Percentiles rank a stretch among this genome's conserved stretches.
These are phyloP conservation scores for Paraphoma sp. DNA, from an alignment of 2,329 filamentous ascomycete genomes.

Conservation along the genomic window DNA sequence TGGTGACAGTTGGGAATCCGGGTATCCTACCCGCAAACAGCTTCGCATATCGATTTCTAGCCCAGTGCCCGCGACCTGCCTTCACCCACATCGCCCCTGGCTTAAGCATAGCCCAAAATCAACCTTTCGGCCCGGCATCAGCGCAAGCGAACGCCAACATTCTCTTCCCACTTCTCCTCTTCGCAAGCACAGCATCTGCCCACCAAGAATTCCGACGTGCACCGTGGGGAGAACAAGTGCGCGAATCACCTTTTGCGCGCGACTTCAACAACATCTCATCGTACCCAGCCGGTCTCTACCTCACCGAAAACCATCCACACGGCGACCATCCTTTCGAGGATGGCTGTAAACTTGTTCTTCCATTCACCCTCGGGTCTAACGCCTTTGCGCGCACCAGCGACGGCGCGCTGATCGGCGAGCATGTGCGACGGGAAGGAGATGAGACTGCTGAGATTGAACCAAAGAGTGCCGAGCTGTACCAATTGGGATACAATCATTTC, in stretches of 20 bases:
- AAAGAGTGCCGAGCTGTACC: constrained; percentile 9
- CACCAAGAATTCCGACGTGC: constrained; percentile 4
- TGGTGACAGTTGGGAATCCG: constrained; percentile 10
- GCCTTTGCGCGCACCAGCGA: constrained; percentile 14
- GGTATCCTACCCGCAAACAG: constrained; percentile 4
- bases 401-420: constrained; percentile 11
- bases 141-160: constrained; percentile 4
- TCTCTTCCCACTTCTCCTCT: constrained; percentile 13
- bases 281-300: constrained; percentile 11
- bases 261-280: constrained; percentile 6
- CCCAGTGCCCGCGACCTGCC: not conserved
- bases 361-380: constrained; percentile 11
- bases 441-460: constrained; percentile 1
- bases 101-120: constrained; percentile 4
- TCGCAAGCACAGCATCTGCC: constrained; percentile 9
- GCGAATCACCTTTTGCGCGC: constrained; percentile 4
- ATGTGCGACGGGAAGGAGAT: constrained; percentile 6
- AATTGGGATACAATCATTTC: constrained; percentile 12
- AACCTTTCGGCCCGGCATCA: constrained; percentile 6
- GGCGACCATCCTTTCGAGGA: constrained; percentile 13
- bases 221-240: constrained; percentile 10
- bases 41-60: constrained; percentile 7
- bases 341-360: constrained; percentile 11
- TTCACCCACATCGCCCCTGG: constrained; percentile 5
- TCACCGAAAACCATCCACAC: constrained; percentile 6